Base-by-base conservation (phyloP, 306 rosid genomes). In the Elaeagnus macrophylla region DNA sequence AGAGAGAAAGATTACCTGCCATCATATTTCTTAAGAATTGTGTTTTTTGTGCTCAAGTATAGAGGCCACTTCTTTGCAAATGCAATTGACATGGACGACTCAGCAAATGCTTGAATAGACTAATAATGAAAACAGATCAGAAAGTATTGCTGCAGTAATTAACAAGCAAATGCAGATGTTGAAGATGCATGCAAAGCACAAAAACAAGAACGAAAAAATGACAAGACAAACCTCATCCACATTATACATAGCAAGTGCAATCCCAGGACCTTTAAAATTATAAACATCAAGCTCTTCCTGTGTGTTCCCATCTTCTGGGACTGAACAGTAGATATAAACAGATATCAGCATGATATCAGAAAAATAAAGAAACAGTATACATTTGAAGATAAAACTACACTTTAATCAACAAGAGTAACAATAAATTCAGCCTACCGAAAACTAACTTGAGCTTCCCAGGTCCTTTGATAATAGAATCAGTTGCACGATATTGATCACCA, bases 401-500 rank as follows among this genome's bases (percentile, higher is more conserved):
- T 47, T 48, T 0, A 42, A 40, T 41, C 57, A 53, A 41, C 67
- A 72, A 67, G 56, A 62, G 58, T 50, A 53, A 12, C 43, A 7
- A 43, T 18, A 48, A 57, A 61, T 53, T 43, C 37, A 65, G 61
- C 96, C 64, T 75, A 91, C 99, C 94, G 65, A 76, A 91, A 49
- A 87, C 93, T 93, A 91, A 63, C 72, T 91, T 91, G 48, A 91
- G 96, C 85, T 84, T 84, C 71, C 99, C 99, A 1, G 96, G 87
- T 51, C 93, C 85, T 10, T 38, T 69, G 37, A 91, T 82, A 59
- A 87, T 54, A 15, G 82, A 47, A 64, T 91, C 99, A 46, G 96
- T 87, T 65, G 99, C 89, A 58, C 99, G 93, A 77, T 91, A 91
- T 67, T 91, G 99, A 60, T 91, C 99, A 37, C 96, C 96, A 79